phyloP scores from a whole-genome alignment of 805 yeast genomes.

The Candida vartiovaarae region DNA sequence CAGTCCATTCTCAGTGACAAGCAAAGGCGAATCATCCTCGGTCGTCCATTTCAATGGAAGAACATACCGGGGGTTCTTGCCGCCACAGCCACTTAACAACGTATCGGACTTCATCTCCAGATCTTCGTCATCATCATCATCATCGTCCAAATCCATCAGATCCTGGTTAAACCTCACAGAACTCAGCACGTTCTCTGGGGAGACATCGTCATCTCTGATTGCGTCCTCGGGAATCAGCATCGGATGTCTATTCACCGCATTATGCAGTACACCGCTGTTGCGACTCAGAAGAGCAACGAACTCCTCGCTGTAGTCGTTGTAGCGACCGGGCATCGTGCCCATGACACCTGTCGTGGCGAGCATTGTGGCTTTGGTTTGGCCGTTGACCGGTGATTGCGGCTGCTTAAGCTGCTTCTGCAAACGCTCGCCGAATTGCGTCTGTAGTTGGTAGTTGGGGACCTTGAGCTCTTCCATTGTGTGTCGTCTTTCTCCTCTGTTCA shows the following conservation, averaged over 20 bases:
- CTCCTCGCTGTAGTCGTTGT: conserved; percentile 7
- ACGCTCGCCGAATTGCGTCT: conserved; percentile 16
- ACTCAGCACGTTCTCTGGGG: background rate
- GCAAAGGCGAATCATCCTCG: conserved; percentile 1
- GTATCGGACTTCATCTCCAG: background rate
- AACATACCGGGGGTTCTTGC: conserved; percentile 6
- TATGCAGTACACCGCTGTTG: background rate
- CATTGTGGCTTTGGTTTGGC: conserved; percentile 4
- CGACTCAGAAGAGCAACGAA: conserved; percentile 7
- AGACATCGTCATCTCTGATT: background rate
- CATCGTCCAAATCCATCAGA: conserved; percentile 14
- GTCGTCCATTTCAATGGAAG: conserved; percentile 19
- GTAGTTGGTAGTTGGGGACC: conserved; percentile 13
- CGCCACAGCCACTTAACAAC: too few relatives aligned
- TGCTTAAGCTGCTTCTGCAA: conserved; percentile 6
- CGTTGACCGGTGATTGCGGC: conserved; percentile 1
- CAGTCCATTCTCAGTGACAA: conserved; percentile 9
- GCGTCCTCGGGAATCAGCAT: too few relatives aligned
- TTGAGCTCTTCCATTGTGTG: background rate
- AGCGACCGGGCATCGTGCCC: conserved; percentile 17
- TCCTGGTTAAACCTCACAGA: conserved; percentile 8
- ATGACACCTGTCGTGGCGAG: conserved; percentile 13
- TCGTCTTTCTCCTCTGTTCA: too few relatives aligned
- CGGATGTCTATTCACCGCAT: background rate
- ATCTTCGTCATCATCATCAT: conserved; percentile 4